These are phyloP conservation scores for Phoma sp. DNA, from an alignment of 2,329 filamentous ascomycete genomes.

Conservation along the genomic window DNA sequence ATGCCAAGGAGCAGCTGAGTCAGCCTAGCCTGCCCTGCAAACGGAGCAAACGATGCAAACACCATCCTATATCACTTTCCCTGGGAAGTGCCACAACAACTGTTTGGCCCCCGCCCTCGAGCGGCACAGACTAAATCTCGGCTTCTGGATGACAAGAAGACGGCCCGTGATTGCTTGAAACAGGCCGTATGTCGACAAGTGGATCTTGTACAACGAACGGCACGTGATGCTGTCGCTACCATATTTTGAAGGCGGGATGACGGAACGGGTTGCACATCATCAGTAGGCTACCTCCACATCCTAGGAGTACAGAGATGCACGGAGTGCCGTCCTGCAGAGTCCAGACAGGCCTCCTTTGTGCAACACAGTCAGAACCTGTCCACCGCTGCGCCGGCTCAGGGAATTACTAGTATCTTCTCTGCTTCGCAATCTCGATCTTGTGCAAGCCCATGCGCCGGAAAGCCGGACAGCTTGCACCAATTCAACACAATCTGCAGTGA, in stretches of 20 bases:
- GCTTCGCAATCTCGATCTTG: neutral
- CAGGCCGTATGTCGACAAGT: neutral
- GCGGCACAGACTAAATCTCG: neutral
- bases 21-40: neutral
- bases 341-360: conserved; percentile 4
- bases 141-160: neutral
- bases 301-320: no score
- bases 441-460: neutral
- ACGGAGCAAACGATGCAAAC: conserved; percentile 9
- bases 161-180: conserved; percentile 5
- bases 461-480: neutral
- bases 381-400: neutral
- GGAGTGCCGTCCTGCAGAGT: neutral
- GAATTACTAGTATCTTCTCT: neutral
- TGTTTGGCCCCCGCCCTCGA: no score
- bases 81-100: no score
- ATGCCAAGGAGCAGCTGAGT: neutral
- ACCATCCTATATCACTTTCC: neutral
- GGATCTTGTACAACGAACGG: conserved; percentile 5
- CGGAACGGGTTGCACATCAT: conserved; percentile 8
- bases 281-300: neutral
- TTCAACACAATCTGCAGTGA: conserved; percentile 4
- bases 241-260: conserved; percentile 2
- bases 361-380: neutral
- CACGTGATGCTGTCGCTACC: conserved; percentile 10